These are phyloP conservation scores for Geotrichum citri-aurantii DNA, from an alignment of 1,139 yeast genomes.

Conservation along the genomic window DNA sequence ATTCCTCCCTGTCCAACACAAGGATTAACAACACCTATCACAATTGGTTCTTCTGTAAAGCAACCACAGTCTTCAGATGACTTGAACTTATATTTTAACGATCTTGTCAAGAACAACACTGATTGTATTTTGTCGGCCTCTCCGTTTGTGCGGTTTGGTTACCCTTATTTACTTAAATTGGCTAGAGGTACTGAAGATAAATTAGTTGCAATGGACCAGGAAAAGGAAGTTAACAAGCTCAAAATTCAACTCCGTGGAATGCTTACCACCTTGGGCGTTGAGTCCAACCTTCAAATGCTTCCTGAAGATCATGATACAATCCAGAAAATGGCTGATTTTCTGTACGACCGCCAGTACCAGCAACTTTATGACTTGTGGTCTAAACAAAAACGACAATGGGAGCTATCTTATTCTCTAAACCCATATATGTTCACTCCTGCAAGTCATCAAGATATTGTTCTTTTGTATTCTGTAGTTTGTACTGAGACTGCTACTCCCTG, in stretches of 20 bases:
- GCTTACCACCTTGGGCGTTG: slow-evolving; percentile 20
- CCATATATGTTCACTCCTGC: slow-evolving; percentile 56
- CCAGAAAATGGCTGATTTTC: slow-evolving; percentile 24
- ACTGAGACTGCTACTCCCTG: slow-evolving; percentile 87
- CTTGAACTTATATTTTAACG: slow-evolving; percentile 35
- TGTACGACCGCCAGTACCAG: slow-evolving; percentile 27
- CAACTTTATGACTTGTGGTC: slow-evolving; percentile 31
- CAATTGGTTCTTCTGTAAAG: neutral
- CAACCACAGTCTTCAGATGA: slow-evolving; percentile 22
- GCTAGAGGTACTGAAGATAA: slow-evolving; percentile 51
- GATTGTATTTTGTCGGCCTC: slow-evolving; percentile 60
- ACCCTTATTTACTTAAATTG: slow-evolving; percentile 55
- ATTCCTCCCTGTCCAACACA: slow-evolving; percentile 35
- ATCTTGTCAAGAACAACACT: slow-evolving; percentile 48
- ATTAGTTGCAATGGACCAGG: slow-evolving; percentile 36
- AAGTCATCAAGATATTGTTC: slow-evolving; percentile 72
- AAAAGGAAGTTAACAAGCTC: slow-evolving; percentile 29
- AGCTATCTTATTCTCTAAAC: slow-evolving; percentile 45
- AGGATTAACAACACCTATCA: neutral
- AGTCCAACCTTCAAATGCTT: slow-evolving; percentile 19
- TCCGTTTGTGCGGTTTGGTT: slow-evolving; percentile 64
- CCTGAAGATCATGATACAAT: slow-evolving; percentile 28
- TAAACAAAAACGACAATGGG: slow-evolving; percentile 52
- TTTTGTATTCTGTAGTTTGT: slow-evolving; percentile 77
- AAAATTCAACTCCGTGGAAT: slow-evolving; percentile 18